A percentile compares a stretch with the other conserved stretches of the same genome.
Evolutionary conservation across 768 basidiomycete genomes (phyloP).

Genomic region (Pleurotus sapidus): DNA sequence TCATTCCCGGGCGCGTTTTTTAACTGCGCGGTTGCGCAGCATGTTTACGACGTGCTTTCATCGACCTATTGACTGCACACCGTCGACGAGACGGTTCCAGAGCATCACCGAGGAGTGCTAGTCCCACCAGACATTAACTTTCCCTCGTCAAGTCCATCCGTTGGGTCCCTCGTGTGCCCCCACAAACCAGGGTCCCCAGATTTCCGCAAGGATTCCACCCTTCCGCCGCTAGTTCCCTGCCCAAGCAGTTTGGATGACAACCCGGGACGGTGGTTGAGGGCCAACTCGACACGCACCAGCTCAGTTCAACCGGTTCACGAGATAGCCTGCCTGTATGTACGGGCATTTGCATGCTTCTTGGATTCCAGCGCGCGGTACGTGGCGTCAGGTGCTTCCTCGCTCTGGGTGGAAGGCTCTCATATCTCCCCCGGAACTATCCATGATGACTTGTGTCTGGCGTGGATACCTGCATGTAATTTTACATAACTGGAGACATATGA

Average conservation of each 20-base stretch:
- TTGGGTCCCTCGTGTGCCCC: not conserved
- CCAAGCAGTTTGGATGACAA: not conserved
- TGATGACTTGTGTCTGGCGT: not conserved
- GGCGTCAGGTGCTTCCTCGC: conserved; percentile 5
- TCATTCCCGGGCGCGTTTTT: no score
- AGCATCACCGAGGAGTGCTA: no score
- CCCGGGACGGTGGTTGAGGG: not conserved
- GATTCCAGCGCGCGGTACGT: conserved; percentile 7
- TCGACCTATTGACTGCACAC: no score
- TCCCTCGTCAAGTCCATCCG: no score
- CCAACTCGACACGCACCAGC: not conserved
- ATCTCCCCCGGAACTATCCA: conserved; percentile 4
- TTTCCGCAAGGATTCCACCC: not conserved
- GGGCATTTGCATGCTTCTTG: conserved; percentile 6
- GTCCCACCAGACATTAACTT: no score
- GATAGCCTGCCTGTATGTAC: not conserved
- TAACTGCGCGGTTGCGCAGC: no score
- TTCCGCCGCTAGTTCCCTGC: conserved; percentile 2
- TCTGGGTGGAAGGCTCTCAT: not conserved
- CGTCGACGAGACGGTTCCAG: no score
- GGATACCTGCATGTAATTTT: not conserved
- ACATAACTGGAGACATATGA: not conserved
- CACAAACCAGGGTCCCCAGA: not conserved
- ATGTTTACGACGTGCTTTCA: no score
- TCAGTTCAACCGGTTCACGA: not conserved